Conservation (phyloP, 2,329 filamentous ascomycete genomes). For the Botrytis byssoidea region DNA sequence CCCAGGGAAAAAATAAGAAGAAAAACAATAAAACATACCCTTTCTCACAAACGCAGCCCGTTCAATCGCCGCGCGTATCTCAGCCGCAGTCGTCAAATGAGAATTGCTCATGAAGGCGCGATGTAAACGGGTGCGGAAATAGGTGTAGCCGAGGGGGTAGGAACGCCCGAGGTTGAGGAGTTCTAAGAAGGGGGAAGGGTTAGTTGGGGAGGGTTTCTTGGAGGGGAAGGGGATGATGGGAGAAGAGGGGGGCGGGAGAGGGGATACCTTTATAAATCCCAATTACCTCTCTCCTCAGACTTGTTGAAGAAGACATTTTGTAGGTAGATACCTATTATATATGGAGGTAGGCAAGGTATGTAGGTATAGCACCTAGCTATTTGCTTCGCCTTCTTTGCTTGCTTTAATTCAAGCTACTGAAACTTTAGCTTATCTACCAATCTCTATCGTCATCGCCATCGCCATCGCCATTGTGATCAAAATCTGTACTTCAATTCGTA, state of each 20-base stretch:
- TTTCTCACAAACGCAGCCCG: conserved; percentile 88
- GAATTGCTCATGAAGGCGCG: conserved; percentile 80
- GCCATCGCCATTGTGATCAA: too few relatives aligned
- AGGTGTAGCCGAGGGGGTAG: conserved; percentile 81
- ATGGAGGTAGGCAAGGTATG: too few relatives aligned
- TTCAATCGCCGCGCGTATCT: conserved; percentile 73
- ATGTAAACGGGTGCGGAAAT: conserved; percentile 79
- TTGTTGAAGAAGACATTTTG: background rate
- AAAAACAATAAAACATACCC: conserved; percentile 50
- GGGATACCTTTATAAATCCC: background rate
- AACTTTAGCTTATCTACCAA: too few relatives aligned
- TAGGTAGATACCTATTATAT: too few relatives aligned
- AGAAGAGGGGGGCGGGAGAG: fast-evolving
- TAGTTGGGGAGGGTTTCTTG: background rate
- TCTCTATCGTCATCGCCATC: too few relatives aligned
- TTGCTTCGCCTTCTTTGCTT: too few relatives aligned
- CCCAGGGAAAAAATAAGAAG: too few relatives aligned
- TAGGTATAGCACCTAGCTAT: too few relatives aligned
- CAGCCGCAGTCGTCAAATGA: conserved; percentile 64
- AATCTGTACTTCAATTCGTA: too few relatives aligned
- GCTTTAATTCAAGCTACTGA: too few relatives aligned
- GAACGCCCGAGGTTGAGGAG: conserved; percentile 80
- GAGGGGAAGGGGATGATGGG: too few relatives aligned
- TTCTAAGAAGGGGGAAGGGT: conserved; percentile 51
- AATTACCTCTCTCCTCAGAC: background rate